These are phyloP conservation scores for Salix purpurea DNA, from an alignment of 345 rosid genomes.

Conservation along the genomic window DNA sequence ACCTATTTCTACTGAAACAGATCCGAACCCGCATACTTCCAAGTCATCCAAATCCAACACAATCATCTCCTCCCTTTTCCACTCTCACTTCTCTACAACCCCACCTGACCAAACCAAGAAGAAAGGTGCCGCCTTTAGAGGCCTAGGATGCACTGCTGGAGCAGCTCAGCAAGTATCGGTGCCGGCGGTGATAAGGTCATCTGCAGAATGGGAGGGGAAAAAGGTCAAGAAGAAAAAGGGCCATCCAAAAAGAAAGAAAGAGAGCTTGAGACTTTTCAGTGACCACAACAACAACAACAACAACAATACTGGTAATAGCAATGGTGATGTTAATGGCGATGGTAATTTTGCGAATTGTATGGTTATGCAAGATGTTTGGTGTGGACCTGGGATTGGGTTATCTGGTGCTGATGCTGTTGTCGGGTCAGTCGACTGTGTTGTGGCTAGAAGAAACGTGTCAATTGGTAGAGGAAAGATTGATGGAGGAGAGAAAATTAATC, in stretches of 20 bases:
- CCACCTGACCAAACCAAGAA: conserved; percentile 28
- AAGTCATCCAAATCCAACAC: conserved; percentile 37
- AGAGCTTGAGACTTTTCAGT: conserved; percentile 20
- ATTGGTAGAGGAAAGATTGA: conserved; percentile 61
- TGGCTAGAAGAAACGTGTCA: conserved; percentile 47
- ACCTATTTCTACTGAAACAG: conserved; percentile 20
- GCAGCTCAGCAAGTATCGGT: conserved; percentile 79
- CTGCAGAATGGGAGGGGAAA: conserved; percentile 75
- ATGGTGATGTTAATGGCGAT: background rate
- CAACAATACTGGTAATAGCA: background rate
- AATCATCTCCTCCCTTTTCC: conserved; percentile 44
- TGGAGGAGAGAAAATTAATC: conserved; percentile 42
- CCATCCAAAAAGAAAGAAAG: conserved; percentile 36
- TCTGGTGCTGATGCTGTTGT: conserved; percentile 62
- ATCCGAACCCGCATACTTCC: conserved; percentile 38
- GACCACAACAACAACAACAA: background rate
- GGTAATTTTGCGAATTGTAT: background rate
- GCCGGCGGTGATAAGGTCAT: conserved; percentile 69
- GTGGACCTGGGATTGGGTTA: conserved; percentile 87
- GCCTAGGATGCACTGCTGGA: conserved; percentile 70
- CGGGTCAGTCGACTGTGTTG: conserved; percentile 59
- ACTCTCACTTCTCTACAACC: conserved; percentile 29
- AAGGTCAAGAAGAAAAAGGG: conserved; percentile 44
- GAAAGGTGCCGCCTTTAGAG: conserved; percentile 52
- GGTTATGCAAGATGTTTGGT: conserved; percentile 69